A percentile compares a stretch with the other conserved stretches of the same genome.
phyloP scores from a whole-genome alignment of 352 stramenopile species.

The Phytophthora niederhauseri region DNA sequence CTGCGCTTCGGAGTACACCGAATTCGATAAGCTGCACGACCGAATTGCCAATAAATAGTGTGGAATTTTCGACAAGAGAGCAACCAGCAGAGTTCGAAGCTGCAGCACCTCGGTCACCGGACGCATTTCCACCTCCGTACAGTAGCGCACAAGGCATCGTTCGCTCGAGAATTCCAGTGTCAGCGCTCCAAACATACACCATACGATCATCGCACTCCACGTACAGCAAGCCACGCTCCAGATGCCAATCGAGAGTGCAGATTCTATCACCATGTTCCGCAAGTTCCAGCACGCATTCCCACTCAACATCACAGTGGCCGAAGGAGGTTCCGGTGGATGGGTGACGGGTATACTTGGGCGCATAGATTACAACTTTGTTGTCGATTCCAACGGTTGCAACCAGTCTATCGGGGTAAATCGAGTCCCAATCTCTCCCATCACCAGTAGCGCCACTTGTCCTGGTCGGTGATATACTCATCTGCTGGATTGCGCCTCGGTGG shows the following conservation, averaged over 20 bases:
- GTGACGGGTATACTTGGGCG: constrained; percentile 58
- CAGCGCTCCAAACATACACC: constrained; percentile 81
- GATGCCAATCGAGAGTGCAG: constrained; percentile 58
- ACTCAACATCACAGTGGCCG: constrained; percentile 43
- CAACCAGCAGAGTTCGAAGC: not conserved
- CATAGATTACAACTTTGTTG: constrained; percentile 64
- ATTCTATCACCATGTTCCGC: constrained; percentile 68
- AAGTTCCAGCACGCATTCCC: constrained; percentile 68
- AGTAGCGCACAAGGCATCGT: constrained; percentile 59
- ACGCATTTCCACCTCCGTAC: constrained; percentile 49
- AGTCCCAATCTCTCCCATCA: constrained; percentile 22
- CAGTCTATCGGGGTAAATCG: constrained; percentile 54
- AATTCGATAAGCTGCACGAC: constrained; percentile 71
- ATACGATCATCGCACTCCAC: constrained; percentile 79
- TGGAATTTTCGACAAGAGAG: constrained; percentile 51
- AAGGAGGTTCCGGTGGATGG: constrained; percentile 17
- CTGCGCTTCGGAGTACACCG: constrained; percentile 63
- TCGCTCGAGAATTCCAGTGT: constrained; percentile 81
- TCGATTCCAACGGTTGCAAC: constrained; percentile 70
- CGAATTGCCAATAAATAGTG: constrained; percentile 58
- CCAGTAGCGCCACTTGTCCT: constrained; percentile 16
- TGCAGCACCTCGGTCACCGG: constrained; percentile 11
- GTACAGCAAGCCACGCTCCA: constrained; percentile 60
- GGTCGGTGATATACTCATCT: constrained; percentile 64
- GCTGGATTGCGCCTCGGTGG: constrained; percentile 64